Evolutionary conservation across 306 rosid genomes (phyloP), one percentile per base, ranked within the genome.

Genomic region (Bauhinia variegata): DNA sequence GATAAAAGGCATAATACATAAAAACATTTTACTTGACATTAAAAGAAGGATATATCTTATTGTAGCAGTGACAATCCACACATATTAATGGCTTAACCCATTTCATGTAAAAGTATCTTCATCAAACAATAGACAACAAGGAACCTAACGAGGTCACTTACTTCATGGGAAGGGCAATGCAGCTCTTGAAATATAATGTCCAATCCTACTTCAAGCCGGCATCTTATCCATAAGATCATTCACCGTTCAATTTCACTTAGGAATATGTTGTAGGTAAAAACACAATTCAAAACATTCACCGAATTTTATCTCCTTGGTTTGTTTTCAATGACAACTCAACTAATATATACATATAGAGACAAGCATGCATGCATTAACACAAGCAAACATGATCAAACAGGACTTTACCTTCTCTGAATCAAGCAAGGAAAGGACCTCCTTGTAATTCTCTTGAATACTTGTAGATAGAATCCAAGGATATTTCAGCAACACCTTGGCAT

Each of bases 381-480:
- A 74, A 36, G 44, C 68, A 79, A 68, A 13, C 32, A 57, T 9
- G 54, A 56, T 38, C 44, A 6, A 60, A 54, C 39, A 56, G 50
- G 46, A 70, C 42, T 18, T 3, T 85, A 92, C 98, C 96, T 85
- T 86, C 61, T 71, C 82, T 12, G 68, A 63, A 58, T 78, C 70
- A 28, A 86, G 81, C 68, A 89, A 87, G 33, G 80, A 60, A 46
- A 75, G 63, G 54, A 89, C 60, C 64, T 73, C 84, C 68, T 71
- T 73, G 76, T 84, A 82, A 71, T 87, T 92, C 28, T 83, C 76
- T 74, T 84, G 96, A 66, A 92, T 83, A 60, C 93, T 79, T 32
- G 72, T 50, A 13, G 95, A 86, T 63, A 80, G 83, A 79, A 86
- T 67, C 96, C 98, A 92, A 5, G 96, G 96, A 83, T 85, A 92